Conservation (phyloP, 805 yeast species). For the Ogataea methanolica region DNA sequence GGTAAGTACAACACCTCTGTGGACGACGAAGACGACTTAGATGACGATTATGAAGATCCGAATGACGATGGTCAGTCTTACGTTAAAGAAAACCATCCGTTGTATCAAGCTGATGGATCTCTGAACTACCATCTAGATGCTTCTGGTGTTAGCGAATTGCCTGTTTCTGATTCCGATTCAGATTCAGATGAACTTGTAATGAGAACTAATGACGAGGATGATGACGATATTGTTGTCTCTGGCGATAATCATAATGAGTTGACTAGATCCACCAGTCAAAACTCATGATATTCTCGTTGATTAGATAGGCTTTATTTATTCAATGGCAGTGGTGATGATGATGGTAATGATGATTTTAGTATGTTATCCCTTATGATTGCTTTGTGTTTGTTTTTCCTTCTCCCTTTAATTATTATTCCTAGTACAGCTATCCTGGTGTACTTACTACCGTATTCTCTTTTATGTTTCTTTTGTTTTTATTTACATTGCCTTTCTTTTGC, state of each 20-base stretch:
- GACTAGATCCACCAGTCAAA: constrained; percentile 9
- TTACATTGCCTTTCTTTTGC: too few species aligned
- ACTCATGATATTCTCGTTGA: not conserved
- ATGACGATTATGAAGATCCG: constrained; percentile 74
- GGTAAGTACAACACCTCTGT: not conserved
- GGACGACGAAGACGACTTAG: constrained; percentile 61
- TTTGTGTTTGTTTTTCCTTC: not conserved
- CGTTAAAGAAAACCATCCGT: constrained; percentile 54
- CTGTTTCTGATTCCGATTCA: constrained; percentile 21
- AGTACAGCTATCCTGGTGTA: too few species aligned
- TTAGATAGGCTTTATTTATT: not conserved
- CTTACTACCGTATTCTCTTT: too few species aligned
- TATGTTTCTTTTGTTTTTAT: too few species aligned
- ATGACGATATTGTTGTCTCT: constrained; percentile 20
- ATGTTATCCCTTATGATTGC: not conserved
- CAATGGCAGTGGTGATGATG: too few species aligned
- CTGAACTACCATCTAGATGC: constrained; percentile 19
- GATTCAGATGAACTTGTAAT: constrained; percentile 28
- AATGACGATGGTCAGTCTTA: constrained; percentile 79
- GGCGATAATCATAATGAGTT: constrained; percentile 12
- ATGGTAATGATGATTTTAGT: too few species aligned
- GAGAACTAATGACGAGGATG: constrained; percentile 15
- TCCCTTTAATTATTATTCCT: too few species aligned
- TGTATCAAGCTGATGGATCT: constrained; percentile 46
- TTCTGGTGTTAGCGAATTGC: constrained; percentile 13